phyloP scores from a whole-genome alignment of 2,329 filamentous ascomycete species.

The Zasmidium citrigriseum region DNA sequence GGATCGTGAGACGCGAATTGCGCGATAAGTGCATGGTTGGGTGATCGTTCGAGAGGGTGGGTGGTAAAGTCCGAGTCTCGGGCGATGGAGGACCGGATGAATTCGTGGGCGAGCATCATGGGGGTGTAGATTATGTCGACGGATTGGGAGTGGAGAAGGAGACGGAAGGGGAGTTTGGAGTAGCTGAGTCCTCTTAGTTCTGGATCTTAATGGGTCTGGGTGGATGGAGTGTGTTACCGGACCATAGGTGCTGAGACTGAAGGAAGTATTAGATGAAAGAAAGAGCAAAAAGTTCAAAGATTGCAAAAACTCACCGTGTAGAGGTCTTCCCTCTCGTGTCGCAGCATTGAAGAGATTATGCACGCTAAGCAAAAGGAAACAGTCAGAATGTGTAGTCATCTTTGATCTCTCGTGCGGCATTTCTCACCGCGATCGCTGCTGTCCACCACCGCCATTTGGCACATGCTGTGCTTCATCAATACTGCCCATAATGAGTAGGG shows the following conservation, averaged over 20 bases:
- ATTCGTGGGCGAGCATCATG: constrained; percentile 55
- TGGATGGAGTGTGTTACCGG: constrained; percentile 46
- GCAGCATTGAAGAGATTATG: constrained; percentile 58
- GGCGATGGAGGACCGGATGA: constrained; percentile 29
- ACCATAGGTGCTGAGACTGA: constrained; percentile 67
- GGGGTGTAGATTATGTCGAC: constrained; percentile 71
- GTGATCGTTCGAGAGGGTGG: constrained; percentile 48
- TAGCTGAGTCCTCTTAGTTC: constrained; percentile 21
- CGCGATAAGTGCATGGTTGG: constrained; percentile 55
- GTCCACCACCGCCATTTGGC: background rate
- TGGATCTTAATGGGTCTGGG: background rate
- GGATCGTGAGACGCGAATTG: constrained; percentile 68
- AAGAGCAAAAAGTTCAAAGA: too few species aligned
- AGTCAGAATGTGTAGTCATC: background rate
- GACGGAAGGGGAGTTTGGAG: constrained; percentile 65
- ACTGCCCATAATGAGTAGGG: constrained; percentile 8
- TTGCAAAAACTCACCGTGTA: constrained; percentile 45
- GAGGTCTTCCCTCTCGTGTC: constrained; percentile 53
- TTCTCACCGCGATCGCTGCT: constrained; percentile 13
- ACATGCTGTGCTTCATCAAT: background rate
- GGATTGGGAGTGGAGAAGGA: constrained; percentile 65
- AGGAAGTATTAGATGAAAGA: background rate
- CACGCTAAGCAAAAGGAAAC: constrained; percentile 10
- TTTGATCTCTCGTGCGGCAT: background rate
- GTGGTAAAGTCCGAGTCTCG: constrained; percentile 65